Conservation (phyloP, 768 basidiomycete genomes). For the Trametes meyenii region DNA sequence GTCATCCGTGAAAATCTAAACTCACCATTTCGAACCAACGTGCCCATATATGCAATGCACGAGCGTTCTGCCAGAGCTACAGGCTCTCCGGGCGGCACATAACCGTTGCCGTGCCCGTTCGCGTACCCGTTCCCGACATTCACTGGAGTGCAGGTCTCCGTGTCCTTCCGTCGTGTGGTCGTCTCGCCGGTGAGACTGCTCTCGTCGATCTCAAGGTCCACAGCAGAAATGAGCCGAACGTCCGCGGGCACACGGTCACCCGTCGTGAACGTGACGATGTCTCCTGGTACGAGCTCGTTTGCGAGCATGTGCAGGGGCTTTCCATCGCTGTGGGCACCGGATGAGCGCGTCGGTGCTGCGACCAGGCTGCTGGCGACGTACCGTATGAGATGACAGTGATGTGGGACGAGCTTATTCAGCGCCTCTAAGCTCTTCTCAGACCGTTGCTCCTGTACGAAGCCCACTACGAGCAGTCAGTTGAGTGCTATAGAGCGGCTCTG, state of each 20-base stretch:
- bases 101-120: conserved; percentile 24
- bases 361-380: conserved; percentile 22
- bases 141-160: conserved; percentile 55
- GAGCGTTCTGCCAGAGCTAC: conserved; percentile 79
- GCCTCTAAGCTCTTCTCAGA: conserved; percentile 96
- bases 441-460: conserved; percentile 92
- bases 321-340: conserved; percentile 46
- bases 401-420: conserved; percentile 94
- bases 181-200: conserved; percentile 96
- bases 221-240: conserved; percentile 76
- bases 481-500: too few relatives aligned
- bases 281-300: conserved; percentile 96
- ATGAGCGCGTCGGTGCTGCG: background rate
- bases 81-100: conserved; percentile 35
- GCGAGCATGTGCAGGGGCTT: conserved; percentile 81
- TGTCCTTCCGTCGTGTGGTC: conserved; percentile 69
- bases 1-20: background rate
- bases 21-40: conserved; percentile 85
- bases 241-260: conserved; percentile 96
- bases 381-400: conserved; percentile 91
- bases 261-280: conserved; percentile 85
- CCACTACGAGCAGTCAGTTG: conserved; percentile 52
- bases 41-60: conserved; percentile 96
- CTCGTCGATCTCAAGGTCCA: conserved; percentile 94
- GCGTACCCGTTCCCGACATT: conserved; percentile 23